Conservation (phyloP, 1,284 basidiomycete genomes). For the Athelia psychrophila region DNA sequence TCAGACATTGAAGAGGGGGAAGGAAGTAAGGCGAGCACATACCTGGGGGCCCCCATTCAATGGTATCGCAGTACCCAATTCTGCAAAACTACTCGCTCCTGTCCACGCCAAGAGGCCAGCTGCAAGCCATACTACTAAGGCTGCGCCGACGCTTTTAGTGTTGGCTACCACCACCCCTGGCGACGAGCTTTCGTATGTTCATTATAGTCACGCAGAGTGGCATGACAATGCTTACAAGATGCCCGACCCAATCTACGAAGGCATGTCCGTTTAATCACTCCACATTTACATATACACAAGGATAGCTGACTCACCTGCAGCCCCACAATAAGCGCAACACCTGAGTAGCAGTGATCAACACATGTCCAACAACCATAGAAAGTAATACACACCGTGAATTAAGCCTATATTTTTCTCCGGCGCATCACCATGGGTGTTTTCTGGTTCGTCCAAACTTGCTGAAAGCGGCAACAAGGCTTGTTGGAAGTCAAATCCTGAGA, state of each 20-base stretch:
- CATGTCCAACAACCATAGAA: conserved; percentile 4
- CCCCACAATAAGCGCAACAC: conserved; percentile 83
- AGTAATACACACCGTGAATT: conserved; percentile 60
- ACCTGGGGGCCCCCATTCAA: conserved; percentile 90
- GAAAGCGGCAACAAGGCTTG: conserved; percentile 75
- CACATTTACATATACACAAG: background rate
- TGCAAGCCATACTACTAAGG: conserved; percentile 75
- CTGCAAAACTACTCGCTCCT: conserved; percentile 88
- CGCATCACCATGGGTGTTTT: conserved; percentile 40
- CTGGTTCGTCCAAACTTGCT: conserved; percentile 68
- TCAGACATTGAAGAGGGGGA: no score
- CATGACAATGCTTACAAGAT: conserved; percentile 67
- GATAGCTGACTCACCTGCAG: conserved; percentile 50
- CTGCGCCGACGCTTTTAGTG: conserved; percentile 82
- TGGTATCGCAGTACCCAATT: conserved; percentile 82
- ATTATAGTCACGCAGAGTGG: no score
- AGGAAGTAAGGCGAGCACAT: no score
- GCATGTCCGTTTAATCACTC: no score
- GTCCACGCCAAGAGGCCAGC: conserved; percentile 90
- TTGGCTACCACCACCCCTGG: conserved; percentile 90
- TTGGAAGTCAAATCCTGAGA: conserved; percentile 77
- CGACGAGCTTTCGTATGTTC: conserved; percentile 57
- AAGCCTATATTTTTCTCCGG: conserved; percentile 76
- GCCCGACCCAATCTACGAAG: conserved; percentile 78
- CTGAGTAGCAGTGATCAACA: conserved; percentile 33